These are phyloP conservation scores for Beauveria sp. DNA, from an alignment of 2,329 filamentous ascomycete species.

Conservation along the genomic window DNA sequence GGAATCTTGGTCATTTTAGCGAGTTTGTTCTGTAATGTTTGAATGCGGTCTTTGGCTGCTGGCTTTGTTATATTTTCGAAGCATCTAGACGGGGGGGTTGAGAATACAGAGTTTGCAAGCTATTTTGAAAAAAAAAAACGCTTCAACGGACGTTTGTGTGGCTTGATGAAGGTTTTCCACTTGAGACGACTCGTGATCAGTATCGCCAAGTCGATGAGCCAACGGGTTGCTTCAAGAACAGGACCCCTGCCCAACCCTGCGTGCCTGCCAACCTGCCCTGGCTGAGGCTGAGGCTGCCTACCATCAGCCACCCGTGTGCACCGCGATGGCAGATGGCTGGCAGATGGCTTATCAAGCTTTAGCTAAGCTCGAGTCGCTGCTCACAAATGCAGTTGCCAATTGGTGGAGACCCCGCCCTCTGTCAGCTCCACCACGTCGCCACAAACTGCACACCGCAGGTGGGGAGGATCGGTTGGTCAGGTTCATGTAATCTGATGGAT, in stretches of 20 bases:
- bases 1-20: neutral
- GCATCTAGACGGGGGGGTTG: neutral
- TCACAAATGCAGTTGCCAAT: neutral
- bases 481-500: constrained; percentile 3
- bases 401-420: neutral
- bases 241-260: too few relatives aligned
- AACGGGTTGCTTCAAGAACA: neutral
- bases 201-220: neutral
- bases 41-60: neutral
- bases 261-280: too few relatives aligned
- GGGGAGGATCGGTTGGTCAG: constrained; percentile 6
- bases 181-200: too few relatives aligned
- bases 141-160: too few relatives aligned
- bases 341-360: constrained; percentile 21
- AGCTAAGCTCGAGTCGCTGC: constrained; percentile 17
- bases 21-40: neutral
- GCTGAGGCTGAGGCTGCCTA: too few relatives aligned
- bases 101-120: neutral
- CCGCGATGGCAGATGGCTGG: constrained; percentile 6
- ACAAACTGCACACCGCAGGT: neutral
- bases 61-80: neutral
- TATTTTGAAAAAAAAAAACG: too few relatives aligned
- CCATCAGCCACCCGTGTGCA: neutral
- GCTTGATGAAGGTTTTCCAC: too few relatives aligned
- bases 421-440: neutral